Conservation (phyloP, 2,329 filamentous ascomycete species). For the Xylariaceae sp. region DNA sequence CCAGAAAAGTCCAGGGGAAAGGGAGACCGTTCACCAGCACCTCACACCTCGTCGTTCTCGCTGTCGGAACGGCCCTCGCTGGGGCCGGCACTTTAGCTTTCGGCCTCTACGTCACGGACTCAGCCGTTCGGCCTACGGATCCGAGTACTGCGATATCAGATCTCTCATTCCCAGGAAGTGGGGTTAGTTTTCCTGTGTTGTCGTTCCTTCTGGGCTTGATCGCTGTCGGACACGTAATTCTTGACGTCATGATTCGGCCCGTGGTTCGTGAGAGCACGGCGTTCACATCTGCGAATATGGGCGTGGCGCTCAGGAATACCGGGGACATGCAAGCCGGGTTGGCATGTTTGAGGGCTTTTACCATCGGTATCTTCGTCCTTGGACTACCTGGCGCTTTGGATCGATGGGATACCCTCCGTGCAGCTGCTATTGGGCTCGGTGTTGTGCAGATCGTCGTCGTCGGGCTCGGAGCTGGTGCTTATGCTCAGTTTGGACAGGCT, state of each 20-base stretch:
- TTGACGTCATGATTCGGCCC: conserved; percentile 41
- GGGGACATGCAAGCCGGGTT: conserved; percentile 47
- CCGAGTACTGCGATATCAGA: conserved; percentile 26
- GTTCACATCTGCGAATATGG: conserved; percentile 46
- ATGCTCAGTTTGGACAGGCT: conserved; percentile 41
- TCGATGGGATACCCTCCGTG: conserved; percentile 34
- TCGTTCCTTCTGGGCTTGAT: conserved; percentile 46
- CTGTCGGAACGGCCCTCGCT: conserved; percentile 35
- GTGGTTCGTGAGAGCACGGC: conserved; percentile 45
- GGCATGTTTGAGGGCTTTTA: conserved; percentile 37
- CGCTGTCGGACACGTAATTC: conserved; percentile 38
- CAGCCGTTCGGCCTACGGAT: conserved; percentile 13
- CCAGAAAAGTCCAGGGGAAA: too few relatives aligned
- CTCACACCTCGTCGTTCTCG: conserved; percentile 34
- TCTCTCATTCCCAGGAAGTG: conserved; percentile 8
- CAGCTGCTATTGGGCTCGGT: conserved; percentile 39
- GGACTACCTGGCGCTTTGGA: conserved; percentile 37
- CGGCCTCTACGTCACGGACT: conserved; percentile 39
- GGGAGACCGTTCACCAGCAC: conserved; percentile 31
- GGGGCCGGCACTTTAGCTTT: conserved; percentile 43
- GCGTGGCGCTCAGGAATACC: conserved; percentile 42
- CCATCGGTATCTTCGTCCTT: conserved; percentile 41
- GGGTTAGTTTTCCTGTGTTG: conserved; percentile 37
- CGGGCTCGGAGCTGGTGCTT: conserved; percentile 31
- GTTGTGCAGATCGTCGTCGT: conserved; percentile 40